Evolutionary conservation across 768 basidiomycete genomes (phyloP).

Genomic region (Boletellus sp.): DNA sequence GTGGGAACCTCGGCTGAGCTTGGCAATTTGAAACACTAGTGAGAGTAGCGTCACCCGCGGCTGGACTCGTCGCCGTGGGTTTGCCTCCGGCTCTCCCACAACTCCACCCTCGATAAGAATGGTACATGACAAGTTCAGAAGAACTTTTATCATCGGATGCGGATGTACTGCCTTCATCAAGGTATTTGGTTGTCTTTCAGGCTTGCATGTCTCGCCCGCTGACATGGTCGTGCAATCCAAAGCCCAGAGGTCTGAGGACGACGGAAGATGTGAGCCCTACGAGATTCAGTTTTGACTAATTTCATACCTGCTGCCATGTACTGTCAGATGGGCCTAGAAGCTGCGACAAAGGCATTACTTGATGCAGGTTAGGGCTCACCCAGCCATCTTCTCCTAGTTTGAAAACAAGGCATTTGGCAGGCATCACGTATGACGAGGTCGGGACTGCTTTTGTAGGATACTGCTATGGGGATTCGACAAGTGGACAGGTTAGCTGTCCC

Average conservation of each 20-base stretch:
- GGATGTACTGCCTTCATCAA: conserved; percentile 80
- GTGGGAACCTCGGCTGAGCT: no score
- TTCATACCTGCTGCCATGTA: not conserved
- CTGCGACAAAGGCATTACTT: conserved; percentile 80
- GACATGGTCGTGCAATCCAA: conserved; percentile 3
- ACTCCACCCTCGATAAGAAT: not conserved
- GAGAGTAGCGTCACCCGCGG: no score
- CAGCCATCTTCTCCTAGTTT: no score
- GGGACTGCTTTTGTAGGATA: conserved; percentile 75
- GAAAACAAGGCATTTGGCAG: conserved; percentile 32
- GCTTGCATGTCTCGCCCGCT: not conserved
- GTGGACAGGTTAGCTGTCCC: conserved; percentile 57
- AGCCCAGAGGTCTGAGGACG: conserved; percentile 64
- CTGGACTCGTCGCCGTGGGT: no score
- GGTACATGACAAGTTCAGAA: conserved; percentile 1
- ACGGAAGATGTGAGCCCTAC: conserved; percentile 61
- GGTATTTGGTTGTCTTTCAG: conserved; percentile 35
- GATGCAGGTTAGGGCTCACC: conserved; percentile 57
- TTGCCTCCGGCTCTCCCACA: not conserved
- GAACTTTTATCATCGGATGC: conserved; percentile 66
- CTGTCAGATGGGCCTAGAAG: conserved; percentile 83
- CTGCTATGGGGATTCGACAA: conserved; percentile 77
- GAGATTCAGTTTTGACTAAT: not conserved
- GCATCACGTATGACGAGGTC: conserved; percentile 77
- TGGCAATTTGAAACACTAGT: no score